A percentile compares a stretch with the other conserved stretches of the same genome.
These are phyloP conservation scores for Pestalotiopsis sp. DNA, from an alignment of 2,329 filamentous ascomycete species.

Conservation along the genomic window DNA sequence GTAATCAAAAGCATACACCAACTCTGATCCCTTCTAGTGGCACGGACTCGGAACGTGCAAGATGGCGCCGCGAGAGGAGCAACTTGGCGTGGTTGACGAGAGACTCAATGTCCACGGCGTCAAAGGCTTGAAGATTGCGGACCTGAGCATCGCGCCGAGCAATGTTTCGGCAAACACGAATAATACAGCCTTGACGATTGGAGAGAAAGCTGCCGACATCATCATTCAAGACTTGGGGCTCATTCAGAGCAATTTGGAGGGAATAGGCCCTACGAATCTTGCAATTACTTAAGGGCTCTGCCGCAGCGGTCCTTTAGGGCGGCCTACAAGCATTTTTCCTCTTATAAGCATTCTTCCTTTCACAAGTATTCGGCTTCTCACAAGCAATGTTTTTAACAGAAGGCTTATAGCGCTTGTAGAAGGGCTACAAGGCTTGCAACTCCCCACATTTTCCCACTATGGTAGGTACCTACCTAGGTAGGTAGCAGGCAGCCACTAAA, in stretches of 20 bases:
- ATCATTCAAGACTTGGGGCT: conserved; percentile 33
- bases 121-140: conserved; percentile 36
- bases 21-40: conserved; percentile 23
- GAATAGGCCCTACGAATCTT: no score
- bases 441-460: no score
- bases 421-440: no score
- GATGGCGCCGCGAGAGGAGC: conserved; percentile 36
- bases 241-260: neutral
- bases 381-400: no score
- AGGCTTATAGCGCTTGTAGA: no score
- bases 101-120: conserved; percentile 40
- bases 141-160: conserved; percentile 29
- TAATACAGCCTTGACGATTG: conserved; percentile 46
- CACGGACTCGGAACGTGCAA: conserved; percentile 26
- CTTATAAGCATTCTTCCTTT: no score
- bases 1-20: neutral
- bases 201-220: conserved; percentile 45
- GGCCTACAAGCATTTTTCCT: no score
- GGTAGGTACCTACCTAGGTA: no score
- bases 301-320: no score
- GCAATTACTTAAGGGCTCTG: no score
- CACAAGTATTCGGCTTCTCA: no score
- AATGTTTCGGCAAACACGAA: conserved; percentile 46
- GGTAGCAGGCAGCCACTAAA: neutral
- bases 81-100: conserved; percentile 39